These are phyloP conservation scores for Botryosphaeria dothidea DNA, from an alignment of 2,329 filamentous ascomycete genomes.

Conservation along the genomic window DNA sequence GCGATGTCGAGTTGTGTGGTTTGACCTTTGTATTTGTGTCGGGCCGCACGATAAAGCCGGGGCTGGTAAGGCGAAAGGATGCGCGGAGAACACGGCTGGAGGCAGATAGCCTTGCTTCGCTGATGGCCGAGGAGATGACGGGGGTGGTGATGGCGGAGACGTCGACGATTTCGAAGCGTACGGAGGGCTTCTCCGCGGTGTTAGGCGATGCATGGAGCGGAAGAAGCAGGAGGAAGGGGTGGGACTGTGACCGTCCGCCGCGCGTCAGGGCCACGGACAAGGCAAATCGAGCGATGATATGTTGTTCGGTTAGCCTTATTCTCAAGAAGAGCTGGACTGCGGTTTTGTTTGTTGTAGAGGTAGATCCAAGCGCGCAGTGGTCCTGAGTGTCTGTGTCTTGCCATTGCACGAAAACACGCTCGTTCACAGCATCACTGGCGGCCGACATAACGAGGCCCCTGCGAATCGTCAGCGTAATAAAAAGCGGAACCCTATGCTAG, in stretches of 20 bases:
- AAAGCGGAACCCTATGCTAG: background rate
- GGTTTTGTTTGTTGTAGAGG: background rate
- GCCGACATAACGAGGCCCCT: background rate
- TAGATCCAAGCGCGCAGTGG: background rate
- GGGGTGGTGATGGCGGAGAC: too few relatives aligned
- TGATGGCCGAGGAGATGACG: too few relatives aligned
- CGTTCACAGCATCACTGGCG: background rate
- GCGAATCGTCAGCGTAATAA: background rate
- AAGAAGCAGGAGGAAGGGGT: background rate
- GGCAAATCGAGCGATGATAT: background rate
- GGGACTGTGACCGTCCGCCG: background rate
- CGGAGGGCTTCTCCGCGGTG: background rate
- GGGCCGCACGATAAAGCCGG: too few relatives aligned
- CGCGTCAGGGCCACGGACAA: background rate
- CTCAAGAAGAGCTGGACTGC: background rate
- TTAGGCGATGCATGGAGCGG: background rate
- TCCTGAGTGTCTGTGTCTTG: background rate
- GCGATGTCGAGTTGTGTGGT: background rate
- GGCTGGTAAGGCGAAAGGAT: too few relatives aligned
- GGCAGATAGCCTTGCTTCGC: too few relatives aligned
- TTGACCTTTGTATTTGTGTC: background rate
- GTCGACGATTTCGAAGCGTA: background rate
- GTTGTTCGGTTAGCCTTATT: background rate
- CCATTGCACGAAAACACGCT: background rate
- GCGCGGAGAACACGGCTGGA: too few relatives aligned